Percentiles rank a stretch among this genome's conserved stretches.
Evolutionary conservation across 2,329 filamentous ascomycete species (phyloP).

Genomic region (Stagonosporopsis rhizophila): DNA sequence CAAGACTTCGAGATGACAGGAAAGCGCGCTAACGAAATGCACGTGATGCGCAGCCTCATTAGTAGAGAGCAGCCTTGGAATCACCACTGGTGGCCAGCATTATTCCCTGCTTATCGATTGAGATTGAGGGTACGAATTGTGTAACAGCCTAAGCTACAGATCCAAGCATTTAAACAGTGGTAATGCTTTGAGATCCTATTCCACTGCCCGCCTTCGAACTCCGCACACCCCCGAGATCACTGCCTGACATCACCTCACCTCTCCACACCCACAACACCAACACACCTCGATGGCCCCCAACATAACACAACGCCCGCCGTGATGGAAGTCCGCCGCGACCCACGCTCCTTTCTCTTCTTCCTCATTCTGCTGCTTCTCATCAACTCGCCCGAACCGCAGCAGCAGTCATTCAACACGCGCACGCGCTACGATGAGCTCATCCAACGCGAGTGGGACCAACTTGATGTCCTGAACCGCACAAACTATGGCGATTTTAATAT

Average conservation of each 20-base stretch:
- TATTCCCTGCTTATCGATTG: too few species aligned
- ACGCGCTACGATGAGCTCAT: constrained; percentile 56
- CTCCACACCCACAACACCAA: not conserved
- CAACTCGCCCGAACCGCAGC: constrained; percentile 47
- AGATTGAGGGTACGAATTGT: not conserved
- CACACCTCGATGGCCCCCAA: constrained; percentile 13
- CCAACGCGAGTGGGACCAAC: constrained; percentile 58
- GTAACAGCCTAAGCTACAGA: not conserved
- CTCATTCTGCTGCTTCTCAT: constrained; percentile 49
- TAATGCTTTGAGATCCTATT: not conserved
- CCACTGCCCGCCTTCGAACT: not conserved
- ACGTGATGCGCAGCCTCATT: not conserved
- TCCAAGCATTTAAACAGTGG: not conserved
- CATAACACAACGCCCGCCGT: constrained; percentile 28
- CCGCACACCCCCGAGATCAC: constrained; percentile 21
- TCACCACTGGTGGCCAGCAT: not conserved
- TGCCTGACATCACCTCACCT: constrained; percentile 14
- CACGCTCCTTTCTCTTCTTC: constrained; percentile 46
- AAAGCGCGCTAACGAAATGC: not conserved
- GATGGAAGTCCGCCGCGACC: constrained; percentile 49
- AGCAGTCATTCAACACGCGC: constrained; percentile 41
- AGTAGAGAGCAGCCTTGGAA: not conserved
- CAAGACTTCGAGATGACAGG: not conserved
- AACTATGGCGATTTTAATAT: constrained; percentile 58
- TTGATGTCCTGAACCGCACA: constrained; percentile 52